These are phyloP conservation scores for Dioscorea cayenensis DNA, from an alignment of 116 monocot species.

Conservation along the genomic window DNA sequence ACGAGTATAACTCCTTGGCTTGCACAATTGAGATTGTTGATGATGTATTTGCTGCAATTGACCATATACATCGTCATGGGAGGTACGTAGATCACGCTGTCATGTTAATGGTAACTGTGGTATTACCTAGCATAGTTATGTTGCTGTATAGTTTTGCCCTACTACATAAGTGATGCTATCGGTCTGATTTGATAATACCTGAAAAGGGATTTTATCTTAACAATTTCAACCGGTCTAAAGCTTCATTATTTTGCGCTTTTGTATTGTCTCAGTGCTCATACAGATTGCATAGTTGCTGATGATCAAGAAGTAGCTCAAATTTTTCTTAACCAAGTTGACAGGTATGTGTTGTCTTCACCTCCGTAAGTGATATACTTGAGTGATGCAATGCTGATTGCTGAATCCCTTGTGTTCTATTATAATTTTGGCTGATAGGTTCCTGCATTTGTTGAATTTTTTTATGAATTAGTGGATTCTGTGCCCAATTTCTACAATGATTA, in stretches of 20 bases:
- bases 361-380: background rate
- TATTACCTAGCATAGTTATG: too few relatives aligned
- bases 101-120: too few relatives aligned
- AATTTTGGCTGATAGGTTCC: too few relatives aligned
- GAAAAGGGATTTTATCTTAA: too few relatives aligned
- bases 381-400: background rate
- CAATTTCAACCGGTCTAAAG: too few relatives aligned
- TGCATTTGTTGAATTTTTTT: too few relatives aligned
- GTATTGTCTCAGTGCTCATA: conserved; percentile 66
- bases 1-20: conserved; percentile 89
- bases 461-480: too few relatives aligned
- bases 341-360: conserved; percentile 26
- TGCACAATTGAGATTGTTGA: conserved; percentile 90
- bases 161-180: too few relatives aligned
- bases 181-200: too few relatives aligned
- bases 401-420: too few relatives aligned
- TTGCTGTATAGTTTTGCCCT: too few relatives aligned
- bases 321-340: conserved; percentile 83
- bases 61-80: conserved; percentile 89
- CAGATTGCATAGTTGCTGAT: conserved; percentile 80
- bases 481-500: too few relatives aligned
- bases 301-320: conserved; percentile 63
- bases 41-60: conserved; percentile 68
- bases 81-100: conserved; percentile 28
- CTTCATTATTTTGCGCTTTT: background rate